These are phyloP conservation scores for Sporopachydermia lactativora DNA, from an alignment of 805 yeast species.

Conservation along the genomic window DNA sequence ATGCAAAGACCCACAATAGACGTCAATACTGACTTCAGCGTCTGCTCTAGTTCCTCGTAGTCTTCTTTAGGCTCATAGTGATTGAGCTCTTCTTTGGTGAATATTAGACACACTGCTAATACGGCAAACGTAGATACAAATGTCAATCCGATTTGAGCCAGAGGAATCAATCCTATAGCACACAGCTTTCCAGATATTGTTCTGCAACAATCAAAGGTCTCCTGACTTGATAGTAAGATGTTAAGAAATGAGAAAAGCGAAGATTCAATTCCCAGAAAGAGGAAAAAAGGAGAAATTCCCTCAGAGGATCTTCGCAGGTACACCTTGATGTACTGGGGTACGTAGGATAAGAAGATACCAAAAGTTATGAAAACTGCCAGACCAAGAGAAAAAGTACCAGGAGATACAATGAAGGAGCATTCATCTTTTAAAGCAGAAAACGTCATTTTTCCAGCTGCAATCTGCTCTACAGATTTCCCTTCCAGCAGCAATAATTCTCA, in stretches of 20 bases:
- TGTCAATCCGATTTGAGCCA: conserved; percentile 54
- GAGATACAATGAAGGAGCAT: conserved; percentile 33
- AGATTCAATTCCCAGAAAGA: conserved; percentile 56
- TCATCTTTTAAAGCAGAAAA: not conserved
- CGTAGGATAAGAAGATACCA: conserved; percentile 57
- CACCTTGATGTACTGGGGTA: conserved; percentile 63
- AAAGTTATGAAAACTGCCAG: conserved; percentile 40
- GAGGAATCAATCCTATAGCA: conserved; percentile 51
- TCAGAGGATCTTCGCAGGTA: conserved; percentile 47
- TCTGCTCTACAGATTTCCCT: too few relatives aligned
- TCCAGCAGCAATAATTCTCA: too few relatives aligned
- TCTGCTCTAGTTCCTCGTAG: conserved; percentile 25
- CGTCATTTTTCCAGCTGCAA: not conserved
- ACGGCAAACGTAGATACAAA: conserved; percentile 44
- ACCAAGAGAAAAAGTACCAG: conserved; percentile 33
- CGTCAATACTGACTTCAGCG: conserved; percentile 26
- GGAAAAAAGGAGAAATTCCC: conserved; percentile 62
- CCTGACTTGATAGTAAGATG: conserved; percentile 42
- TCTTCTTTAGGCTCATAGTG: conserved; percentile 27
- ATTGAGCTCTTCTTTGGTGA: conserved; percentile 30
- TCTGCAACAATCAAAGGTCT: conserved; percentile 50
- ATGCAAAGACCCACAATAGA: conserved; percentile 23
- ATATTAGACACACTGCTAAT: conserved; percentile 36
- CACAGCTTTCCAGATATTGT: conserved; percentile 19
- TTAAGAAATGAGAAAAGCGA: conserved; percentile 58